Evolutionary conservation across 768 basidiomycete species (phyloP), one percentile per base, ranked within the genome.

Genomic region (Hygrophorus pudorinus): DNA sequence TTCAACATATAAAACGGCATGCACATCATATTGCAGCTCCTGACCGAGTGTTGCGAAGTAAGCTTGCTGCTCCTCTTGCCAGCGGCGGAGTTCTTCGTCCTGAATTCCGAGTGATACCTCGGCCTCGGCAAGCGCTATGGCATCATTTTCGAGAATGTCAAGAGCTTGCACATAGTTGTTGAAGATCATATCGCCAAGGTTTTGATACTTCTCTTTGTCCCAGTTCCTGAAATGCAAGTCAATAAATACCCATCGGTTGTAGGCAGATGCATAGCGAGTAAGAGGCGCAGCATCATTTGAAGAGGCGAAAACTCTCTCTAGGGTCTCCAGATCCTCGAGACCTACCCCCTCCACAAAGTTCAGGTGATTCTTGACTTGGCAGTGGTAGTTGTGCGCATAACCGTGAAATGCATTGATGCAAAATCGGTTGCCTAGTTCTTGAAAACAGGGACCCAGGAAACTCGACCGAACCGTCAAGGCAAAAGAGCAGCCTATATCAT

Each of bases 181-280:
- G 18, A 35, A 45, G 5, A 51, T 42, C 52, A 51, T 49, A 8
- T 21, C 48, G 28, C 58, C 60, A 1, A 62, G 48, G 39, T 60
- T 60, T 9, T 43, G 42, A 45, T 65, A 61, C 45, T 65, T 64
- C 5, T 66, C 61, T 2, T 47, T 43, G 48, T 68, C 62, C 61
- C 64, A 64, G 9, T 60, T 56, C 3, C 44, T 46, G 48, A 65
- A 64, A 44, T 53, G 58, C 13, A 54, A 21, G 31, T 66, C 56
- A 31, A 66, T 64, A 33, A 58, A 53, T 8, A 61, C 44, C 5
- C 44, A 49, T 4, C 57, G 55, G 14, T 52, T 58, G 49, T 56
- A 64, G 0, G 50, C 31, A 4, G 60, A 56, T 12, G 56, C 53
- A 45, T 63, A 58, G 1, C 57, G 52, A 0, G 53, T 60, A 9